Percentiles rank a stretch among this genome's conserved stretches.
Evolutionary conservation across 768 basidiomycete genomes (phyloP).

Genomic region (Auriculariales sp.): DNA sequence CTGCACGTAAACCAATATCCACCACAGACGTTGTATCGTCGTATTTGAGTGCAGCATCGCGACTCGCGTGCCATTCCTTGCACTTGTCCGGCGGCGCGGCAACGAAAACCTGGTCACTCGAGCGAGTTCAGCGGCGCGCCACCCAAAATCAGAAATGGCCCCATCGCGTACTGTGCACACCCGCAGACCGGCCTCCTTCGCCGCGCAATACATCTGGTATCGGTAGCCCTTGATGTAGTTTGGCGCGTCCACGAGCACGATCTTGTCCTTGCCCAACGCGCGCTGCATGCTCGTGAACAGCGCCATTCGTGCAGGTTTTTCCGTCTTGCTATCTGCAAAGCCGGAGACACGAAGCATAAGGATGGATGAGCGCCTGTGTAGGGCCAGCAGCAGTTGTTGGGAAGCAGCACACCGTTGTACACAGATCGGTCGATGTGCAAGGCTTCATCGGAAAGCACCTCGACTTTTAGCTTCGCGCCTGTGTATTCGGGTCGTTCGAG

Average conservation of each 20-base stretch:
- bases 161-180: conserved; percentile 65
- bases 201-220: conserved; percentile 96
- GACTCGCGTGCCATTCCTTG: conserved; percentile 52
- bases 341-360: background rate
- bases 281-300: conserved; percentile 76
- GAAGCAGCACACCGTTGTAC: conserved; percentile 50
- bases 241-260: conserved; percentile 79
- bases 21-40: conserved; percentile 53
- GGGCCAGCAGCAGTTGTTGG: background rate
- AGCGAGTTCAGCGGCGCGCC: conserved; percentile 1
- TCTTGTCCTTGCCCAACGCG: conserved; percentile 49
- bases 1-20: background rate
- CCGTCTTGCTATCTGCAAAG: conserved; percentile 50
- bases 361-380: background rate
- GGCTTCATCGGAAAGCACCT: conserved; percentile 57
- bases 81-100: conserved; percentile 63
- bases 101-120: conserved; percentile 56
- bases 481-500: conserved; percentile 34
- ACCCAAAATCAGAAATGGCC: conserved; percentile 1
- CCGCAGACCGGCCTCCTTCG: conserved; percentile 71
- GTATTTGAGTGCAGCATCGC: conserved; percentile 39
- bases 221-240: conserved; percentile 99
- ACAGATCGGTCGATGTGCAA: conserved; percentile 47
- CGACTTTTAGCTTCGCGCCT: conserved; percentile 32
- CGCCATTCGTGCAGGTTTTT: conserved; percentile 78